phyloP scores from a whole-genome alignment of 345 rosid species.

The Raphanus raphanistrum region DNA sequence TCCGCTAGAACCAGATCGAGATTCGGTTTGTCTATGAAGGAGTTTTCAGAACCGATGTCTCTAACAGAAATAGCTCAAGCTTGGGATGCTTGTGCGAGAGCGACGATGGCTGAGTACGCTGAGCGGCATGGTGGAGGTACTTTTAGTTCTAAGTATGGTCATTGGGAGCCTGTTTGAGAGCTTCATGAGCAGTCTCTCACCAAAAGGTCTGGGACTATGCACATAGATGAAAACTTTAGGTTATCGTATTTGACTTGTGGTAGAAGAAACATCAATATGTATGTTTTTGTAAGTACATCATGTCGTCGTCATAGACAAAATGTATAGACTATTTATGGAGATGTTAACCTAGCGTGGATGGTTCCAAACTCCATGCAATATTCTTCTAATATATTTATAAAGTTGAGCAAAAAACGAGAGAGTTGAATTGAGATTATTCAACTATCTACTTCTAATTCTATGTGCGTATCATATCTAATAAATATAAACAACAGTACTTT shows the following conservation, averaged over 20 bases:
- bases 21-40: slow-evolving; percentile 50
- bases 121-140: slow-evolving; percentile 59
- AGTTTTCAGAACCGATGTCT: slow-evolving; percentile 60
- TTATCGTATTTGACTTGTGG: not conserved
- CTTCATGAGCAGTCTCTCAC: slow-evolving; percentile 3
- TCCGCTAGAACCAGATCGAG: slow-evolving; percentile 53
- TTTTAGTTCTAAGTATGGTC: slow-evolving; percentile 71
- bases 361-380: not conserved
- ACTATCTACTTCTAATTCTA: not conserved
- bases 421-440: not conserved
- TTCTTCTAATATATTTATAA: not conserved
- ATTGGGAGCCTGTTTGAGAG: slow-evolving; percentile 55
- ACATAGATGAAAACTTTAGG: not conserved
- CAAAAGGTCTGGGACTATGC: not conserved
- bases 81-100: slow-evolving; percentile 68
- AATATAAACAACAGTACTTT: not conserved
- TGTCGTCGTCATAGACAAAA: not conserved
- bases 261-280: slow-evolving; percentile 1
- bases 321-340: not conserved
- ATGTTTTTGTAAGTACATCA: not conserved
- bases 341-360: not conserved
- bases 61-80: slow-evolving; percentile 58
- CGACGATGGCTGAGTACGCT: slow-evolving; percentile 57
- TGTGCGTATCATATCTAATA: not conserved
- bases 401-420: not conserved